Base-by-base conservation (phyloP, 1,284 basidiomycete species). In the Agaricales sp. region DNA sequence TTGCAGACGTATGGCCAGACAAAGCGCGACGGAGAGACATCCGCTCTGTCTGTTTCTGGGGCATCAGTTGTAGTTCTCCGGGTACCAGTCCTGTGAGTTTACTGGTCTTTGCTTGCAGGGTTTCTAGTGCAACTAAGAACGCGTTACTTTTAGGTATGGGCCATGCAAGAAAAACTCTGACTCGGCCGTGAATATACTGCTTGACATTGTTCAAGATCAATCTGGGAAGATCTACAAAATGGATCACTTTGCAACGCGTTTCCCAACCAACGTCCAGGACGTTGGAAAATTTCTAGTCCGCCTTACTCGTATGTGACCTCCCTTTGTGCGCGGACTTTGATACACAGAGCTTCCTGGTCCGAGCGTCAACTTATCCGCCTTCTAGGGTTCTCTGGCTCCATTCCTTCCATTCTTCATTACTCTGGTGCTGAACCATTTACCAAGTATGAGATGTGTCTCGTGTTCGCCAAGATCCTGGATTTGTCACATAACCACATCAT, bases 241-340 rank as follows among this genome's bases (percentile, higher is more conserved):
- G 89, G 89, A 92, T 59, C 85, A 92, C 63, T 91, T 80, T 60
- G 87, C 86, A 12, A 86, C 80, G 16, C 74, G 89, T 18, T 89
- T 82, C 64, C 88, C 89, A 1, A 91, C 88, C 22, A 87, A 87
- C 56, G 77, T 86, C 11, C 59, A 82, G 25, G 86, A 90, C 58
- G 82, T 92, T 50, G 84, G 82, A 1, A 70, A 74, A 24, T 90
- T 90, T 63, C 71, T 91, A 41, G 79, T 80, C 25, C 74, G 80
- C 25, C 68, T 89, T 14, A 69, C 76, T 25, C 66, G 85, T 86
- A 53, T 35, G 73, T 64, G 21, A 14, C 35, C 22, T 24, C 14
- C 21, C 25, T 45, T 30, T 14, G 6, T 18, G 8, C 16, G 18
- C 20, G 35, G 44, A 2, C 39, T 16, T 8, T 38, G 20, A 39